Base-by-base conservation (phyloP, 768 basidiomycete genomes). In the Lactifluus volemus region DNA sequence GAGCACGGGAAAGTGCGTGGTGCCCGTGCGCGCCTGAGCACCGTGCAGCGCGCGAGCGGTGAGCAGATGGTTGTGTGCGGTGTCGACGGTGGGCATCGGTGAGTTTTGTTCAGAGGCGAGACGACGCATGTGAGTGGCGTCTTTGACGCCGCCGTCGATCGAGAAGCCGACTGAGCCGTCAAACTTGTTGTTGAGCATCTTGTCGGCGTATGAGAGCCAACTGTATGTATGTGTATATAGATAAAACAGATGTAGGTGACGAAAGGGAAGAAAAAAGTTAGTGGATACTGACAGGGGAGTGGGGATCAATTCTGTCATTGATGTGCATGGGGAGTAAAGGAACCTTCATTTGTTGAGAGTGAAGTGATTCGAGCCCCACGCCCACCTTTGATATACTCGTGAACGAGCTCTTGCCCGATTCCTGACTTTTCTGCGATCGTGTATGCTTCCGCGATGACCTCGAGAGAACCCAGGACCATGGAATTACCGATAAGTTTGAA, bases 91-190 rank as follows among this genome's bases (percentile, higher is more conserved):
- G 8, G 88, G 89, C 86, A 88, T 85, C 0, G 88, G 86, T 11
- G 81, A 77, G 65, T 86, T 81, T 60, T 81, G 75, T 59, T 85
- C 81, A 8, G 83, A 78, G 0, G 84, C 82, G 9, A 94, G 77
- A 52, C 78, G 80, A 58, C 87, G 85, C 55, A 93, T 84, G 69
- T 88, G 86, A 79, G 80, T 73, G 0, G 89, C 86, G 68, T 94
- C 92, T 68, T 92, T 92, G 68, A 96, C 83, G 15, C 91, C 93
- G n/a, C 89, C 88, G 49, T 89, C 85, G 52, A 94, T 82, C 12
- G 84, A 75, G 70, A 96, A 94, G 14, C 92, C 93, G 17, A 74
- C 75, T 9, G 79, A 75, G 21, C 83, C 88, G 59, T 90, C 86
- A 68, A 93, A 95, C 38, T 81, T 75, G 72, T 92, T 85, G 58